Percentiles rank a stretch among this genome's conserved stretches.
Evolutionary conservation across 805 yeast species (phyloP).

Genomic region (Candida chilensis): DNA sequence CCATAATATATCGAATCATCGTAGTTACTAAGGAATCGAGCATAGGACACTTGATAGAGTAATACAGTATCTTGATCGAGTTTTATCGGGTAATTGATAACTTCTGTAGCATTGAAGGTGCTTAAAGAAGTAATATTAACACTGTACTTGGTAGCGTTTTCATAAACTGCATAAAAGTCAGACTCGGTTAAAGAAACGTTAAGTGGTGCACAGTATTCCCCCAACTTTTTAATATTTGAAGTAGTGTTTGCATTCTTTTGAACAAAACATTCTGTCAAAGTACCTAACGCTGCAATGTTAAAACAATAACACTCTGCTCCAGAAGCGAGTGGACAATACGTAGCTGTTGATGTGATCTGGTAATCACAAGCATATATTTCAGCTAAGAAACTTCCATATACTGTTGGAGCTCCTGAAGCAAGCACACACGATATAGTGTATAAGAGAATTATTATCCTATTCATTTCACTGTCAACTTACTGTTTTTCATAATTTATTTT

Average conservation of each 20-base stretch:
- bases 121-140: neutral
- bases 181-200: neutral
- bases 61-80: neutral
- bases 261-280: neutral
- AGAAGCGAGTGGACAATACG: neutral
- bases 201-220: neutral
- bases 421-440: too few species aligned
- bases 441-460: too few species aligned
- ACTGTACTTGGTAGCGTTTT: neutral
- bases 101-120: neutral
- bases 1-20: slow-evolving; percentile 1
- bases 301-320: neutral
- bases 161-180: neutral
- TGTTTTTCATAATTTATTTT: too few species aligned
- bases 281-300: neutral
- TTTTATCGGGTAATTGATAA: neutral
- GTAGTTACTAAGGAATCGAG: neutral
- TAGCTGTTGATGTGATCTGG: too few species aligned
- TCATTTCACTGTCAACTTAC: too few species aligned
- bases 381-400: too few species aligned
- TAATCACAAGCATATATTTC: too few species aligned
- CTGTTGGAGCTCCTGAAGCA: too few species aligned
- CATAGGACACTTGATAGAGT: neutral
- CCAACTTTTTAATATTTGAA: neutral
- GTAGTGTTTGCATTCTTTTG: neutral